phyloP scores from a whole-genome alignment of 2,329 filamentous ascomycete genomes.

The Orbilia javanica region DNA sequence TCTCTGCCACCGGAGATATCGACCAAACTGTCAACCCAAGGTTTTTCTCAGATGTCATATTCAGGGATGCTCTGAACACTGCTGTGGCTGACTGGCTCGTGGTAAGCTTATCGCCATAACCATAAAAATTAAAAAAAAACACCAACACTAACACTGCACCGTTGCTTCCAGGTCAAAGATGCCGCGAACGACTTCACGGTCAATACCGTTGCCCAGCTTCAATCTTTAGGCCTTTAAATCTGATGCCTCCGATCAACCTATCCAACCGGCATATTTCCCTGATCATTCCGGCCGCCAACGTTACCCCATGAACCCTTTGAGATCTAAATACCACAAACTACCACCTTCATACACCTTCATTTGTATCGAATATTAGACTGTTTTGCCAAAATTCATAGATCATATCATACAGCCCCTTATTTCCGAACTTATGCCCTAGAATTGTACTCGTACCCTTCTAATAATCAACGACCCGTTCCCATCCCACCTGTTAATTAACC shows the following conservation, averaged over 20 bases:
- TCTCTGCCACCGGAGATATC: slow-evolving; percentile 18
- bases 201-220: slow-evolving; percentile 14
- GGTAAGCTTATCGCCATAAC: slow-evolving; percentile 1
- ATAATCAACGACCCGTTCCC: too few relatives aligned
- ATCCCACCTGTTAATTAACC: too few relatives aligned
- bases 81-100: slow-evolving; percentile 21
- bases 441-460: too few relatives aligned
- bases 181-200: slow-evolving; percentile 8
- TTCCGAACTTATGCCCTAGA: too few relatives aligned
- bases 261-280: neutral
- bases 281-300: neutral
- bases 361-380: neutral
- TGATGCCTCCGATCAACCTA: neutral
- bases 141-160: neutral
- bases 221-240: slow-evolving; percentile 14
- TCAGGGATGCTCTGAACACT: slow-evolving; percentile 19
- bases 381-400: neutral
- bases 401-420: too few relatives aligned
- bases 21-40: slow-evolving; percentile 25
- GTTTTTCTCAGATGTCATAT: slow-evolving; percentile 26
- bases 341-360: neutral
- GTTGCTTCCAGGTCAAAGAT: slow-evolving; percentile 15
- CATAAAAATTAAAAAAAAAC: neutral
- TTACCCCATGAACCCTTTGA: too few relatives aligned
- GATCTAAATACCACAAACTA: neutral